Conservation (phyloP, 305 asterid species). For the Rubia peregrina region DNA sequence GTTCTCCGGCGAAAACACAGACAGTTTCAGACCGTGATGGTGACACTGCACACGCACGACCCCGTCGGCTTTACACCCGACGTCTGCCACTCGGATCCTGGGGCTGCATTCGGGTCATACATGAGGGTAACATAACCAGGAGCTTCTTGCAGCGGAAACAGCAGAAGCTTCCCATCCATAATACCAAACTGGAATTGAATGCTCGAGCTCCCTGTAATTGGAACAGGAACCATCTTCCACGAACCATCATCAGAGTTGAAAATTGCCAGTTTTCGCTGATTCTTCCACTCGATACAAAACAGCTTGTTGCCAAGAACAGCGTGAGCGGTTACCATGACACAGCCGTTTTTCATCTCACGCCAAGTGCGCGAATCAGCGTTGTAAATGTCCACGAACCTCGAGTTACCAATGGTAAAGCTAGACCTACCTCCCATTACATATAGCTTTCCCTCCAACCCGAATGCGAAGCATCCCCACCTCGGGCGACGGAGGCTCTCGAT, state of each 20-base stretch:
- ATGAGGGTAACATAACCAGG: slow-evolving; percentile 39
- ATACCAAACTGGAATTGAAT: slow-evolving; percentile 56
- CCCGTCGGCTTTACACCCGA: slow-evolving; percentile 57
- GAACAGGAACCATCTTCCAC: slow-evolving; percentile 60
- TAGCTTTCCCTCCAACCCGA: slow-evolving; percentile 61
- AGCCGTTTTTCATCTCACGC: slow-evolving; percentile 68
- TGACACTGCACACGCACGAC: slow-evolving; percentile 48
- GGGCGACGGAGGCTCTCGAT: slow-evolving; percentile 67
- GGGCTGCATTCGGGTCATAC: slow-evolving; percentile 51
- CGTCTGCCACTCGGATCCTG: slow-evolving; percentile 58
- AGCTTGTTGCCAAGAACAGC: slow-evolving; percentile 64
- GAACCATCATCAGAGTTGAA: slow-evolving; percentile 47
- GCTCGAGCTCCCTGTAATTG: slow-evolving; percentile 54
- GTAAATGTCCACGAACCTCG: slow-evolving; percentile 57
- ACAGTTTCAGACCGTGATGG: slow-evolving; percentile 46
- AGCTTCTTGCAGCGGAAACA: slow-evolving; percentile 46
- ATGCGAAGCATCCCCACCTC: slow-evolving; percentile 82
- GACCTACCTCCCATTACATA: slow-evolving; percentile 85
- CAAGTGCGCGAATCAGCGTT: slow-evolving; percentile 42
- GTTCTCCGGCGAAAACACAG: neutral
- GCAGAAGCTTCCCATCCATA: slow-evolving; percentile 54
- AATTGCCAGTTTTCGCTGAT: slow-evolving; percentile 53
- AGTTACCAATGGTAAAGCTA: slow-evolving; percentile 71
- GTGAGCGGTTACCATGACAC: slow-evolving; percentile 76
- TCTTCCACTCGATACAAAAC: slow-evolving; percentile 82